Evolutionary conservation across 2,329 filamentous ascomycete species (phyloP).

Genomic region (Botrytis medusae): DNA sequence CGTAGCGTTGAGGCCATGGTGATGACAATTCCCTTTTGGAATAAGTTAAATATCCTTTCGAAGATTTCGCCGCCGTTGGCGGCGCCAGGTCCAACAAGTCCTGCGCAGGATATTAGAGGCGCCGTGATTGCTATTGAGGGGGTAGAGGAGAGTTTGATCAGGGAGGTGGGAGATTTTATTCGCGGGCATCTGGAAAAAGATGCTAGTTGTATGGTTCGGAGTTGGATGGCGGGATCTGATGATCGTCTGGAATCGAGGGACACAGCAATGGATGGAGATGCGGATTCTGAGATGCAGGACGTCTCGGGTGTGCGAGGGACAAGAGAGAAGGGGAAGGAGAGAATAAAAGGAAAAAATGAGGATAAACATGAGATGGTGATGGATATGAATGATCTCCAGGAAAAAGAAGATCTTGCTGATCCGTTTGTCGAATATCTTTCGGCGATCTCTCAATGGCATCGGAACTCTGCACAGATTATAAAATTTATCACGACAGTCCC

Average conservation of each 20-base stretch:
- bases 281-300: constrained; percentile 30
- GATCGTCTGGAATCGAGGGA: background rate
- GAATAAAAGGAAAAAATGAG: background rate
- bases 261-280: background rate
- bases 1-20: constrained; percentile 66
- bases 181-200: constrained; percentile 39
- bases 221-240: constrained; percentile 29
- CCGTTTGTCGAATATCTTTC: constrained; percentile 62
- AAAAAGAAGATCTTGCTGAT: constrained; percentile 30
- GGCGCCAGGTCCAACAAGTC: constrained; percentile 40
- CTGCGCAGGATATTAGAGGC: constrained; percentile 57
- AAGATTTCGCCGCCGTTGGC: constrained; percentile 71
- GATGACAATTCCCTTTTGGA: constrained; percentile 70
- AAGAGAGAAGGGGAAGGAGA: background rate
- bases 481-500: constrained; percentile 50
- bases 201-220: constrained; percentile 33
- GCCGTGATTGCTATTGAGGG: constrained; percentile 84
- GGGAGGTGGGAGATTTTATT: constrained; percentile 63
- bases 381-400: constrained; percentile 3
- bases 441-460: constrained; percentile 72
- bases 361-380: background rate
- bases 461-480: constrained; percentile 69
- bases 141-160: constrained; percentile 52
- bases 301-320: background rate
- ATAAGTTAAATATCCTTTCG: constrained; percentile 74